A percentile compares a stretch with the other conserved stretches of the same genome.
These are phyloP conservation scores for Chimonanthus praecox DNA, from an alignment of 164 flowering plant genomes.

Conservation along the genomic window DNA sequence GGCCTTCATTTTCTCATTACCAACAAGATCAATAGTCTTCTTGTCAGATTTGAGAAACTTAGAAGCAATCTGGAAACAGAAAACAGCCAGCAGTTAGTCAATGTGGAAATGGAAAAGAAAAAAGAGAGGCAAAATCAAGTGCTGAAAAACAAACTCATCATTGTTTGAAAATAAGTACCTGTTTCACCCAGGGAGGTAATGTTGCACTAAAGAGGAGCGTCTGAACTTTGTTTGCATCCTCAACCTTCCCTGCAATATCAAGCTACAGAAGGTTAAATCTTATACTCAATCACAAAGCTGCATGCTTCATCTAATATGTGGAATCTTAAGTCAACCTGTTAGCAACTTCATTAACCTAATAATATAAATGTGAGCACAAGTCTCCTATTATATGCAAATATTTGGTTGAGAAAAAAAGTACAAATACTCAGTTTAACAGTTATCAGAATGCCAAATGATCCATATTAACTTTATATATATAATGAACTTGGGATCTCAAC, in stretches of 20 bases:
- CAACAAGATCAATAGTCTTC: conserved; percentile 87
- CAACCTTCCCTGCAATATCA: conserved; percentile 69
- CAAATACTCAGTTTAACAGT: too few species aligned
- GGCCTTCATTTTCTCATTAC: conserved; percentile 94
- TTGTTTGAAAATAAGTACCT: conserved; percentile 27
- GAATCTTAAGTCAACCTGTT: background rate
- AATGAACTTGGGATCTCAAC: too few species aligned
- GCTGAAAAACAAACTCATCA: background rate
- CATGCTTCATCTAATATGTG: background rate
- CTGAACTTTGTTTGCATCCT: conserved; percentile 78
- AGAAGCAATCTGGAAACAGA: conserved; percentile 52
- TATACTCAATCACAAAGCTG: background rate
- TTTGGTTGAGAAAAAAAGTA: too few species aligned
- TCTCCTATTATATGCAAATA: too few species aligned
- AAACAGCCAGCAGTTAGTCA: background rate
- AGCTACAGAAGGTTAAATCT: background rate
- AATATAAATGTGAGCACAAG: background rate
- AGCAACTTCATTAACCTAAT: background rate
- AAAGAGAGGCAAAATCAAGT: background rate
- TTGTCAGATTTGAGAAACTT: conserved; percentile 70
- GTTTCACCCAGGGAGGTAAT: conserved; percentile 80
- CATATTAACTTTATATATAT: too few species aligned
- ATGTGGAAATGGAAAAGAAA: background rate
- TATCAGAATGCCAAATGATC: too few species aligned
- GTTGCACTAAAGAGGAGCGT: conserved; percentile 99